phyloP scores from a whole-genome alignment of 345 rosid species.

The Gossypioides kirkii region DNA sequence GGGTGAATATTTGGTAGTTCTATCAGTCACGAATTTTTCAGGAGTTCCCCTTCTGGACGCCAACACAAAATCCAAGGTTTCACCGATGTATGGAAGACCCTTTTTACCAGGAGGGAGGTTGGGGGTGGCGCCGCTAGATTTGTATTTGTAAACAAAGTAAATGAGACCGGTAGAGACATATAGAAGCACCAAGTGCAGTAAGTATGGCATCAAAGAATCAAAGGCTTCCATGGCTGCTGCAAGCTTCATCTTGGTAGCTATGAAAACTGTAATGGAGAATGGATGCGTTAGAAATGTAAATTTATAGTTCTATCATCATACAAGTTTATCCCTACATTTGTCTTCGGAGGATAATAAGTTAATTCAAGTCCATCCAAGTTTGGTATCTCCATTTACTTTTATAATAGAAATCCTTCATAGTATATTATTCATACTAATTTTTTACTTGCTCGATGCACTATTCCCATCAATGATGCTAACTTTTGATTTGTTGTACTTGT shows the following conservation, averaged over 20 bases:
- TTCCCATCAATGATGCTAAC: too few relatives aligned
- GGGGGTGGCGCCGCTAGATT: neutral
- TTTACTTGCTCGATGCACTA: neutral
- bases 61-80: conserved; percentile 18
- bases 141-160: conserved; percentile 11
- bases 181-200: conserved; percentile 17
- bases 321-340: neutral
- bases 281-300: neutral
- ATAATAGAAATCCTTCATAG: neutral
- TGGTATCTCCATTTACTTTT: neutral
- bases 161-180: conserved; percentile 1
- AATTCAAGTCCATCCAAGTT: neutral
- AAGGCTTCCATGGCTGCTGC: neutral
- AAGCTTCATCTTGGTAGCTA: neutral
- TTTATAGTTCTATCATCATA: neutral
- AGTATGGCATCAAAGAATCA: conserved; percentile 12
- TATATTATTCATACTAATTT: neutral
- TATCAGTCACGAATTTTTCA: conserved; percentile 25
- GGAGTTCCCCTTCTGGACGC: conserved; percentile 13
- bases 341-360: neutral
- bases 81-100: conserved; percentile 26
- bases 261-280: neutral
- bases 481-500: too few relatives aligned
- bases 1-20: conserved; percentile 24
- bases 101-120: conserved; percentile 18